Conservation (phyloP, 2,329 filamentous ascomycete species). For the Cladosporium sp. region DNA sequence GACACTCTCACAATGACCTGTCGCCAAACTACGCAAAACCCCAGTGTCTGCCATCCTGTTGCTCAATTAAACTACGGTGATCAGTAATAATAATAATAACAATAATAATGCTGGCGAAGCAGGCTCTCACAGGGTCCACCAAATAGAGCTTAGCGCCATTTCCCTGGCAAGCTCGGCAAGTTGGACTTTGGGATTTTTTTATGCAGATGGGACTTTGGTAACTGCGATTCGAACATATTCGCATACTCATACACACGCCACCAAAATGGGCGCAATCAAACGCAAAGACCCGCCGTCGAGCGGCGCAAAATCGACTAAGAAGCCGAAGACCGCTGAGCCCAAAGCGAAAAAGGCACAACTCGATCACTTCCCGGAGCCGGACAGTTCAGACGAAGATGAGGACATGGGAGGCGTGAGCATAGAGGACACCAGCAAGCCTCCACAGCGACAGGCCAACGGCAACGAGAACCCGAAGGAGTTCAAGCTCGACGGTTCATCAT, state of each 20-base stretch:
- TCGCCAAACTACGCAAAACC: too few species aligned
- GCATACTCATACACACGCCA: neutral
- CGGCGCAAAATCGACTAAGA: conserved; percentile 28
- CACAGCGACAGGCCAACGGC: conserved; percentile 14
- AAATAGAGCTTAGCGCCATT: neutral
- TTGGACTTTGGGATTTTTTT: conserved; percentile 2
- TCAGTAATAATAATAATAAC: too few species aligned
- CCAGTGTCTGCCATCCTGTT: too few species aligned
- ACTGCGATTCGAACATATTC: neutral
- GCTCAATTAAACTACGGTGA: too few species aligned
- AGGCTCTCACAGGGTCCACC: neutral
- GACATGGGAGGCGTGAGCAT: conserved; percentile 4
- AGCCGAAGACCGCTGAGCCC: conserved; percentile 36
- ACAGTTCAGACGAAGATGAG: conserved; percentile 26
- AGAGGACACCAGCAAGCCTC: conserved; percentile 4
- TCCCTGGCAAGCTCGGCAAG: neutral
- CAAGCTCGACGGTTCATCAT: conserved; percentile 55
- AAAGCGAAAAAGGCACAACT: conserved; percentile 19
- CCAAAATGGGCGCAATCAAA: conserved; percentile 35
- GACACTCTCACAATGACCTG: too few species aligned
- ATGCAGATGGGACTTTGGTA: neutral
- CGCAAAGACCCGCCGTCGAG: conserved; percentile 33
- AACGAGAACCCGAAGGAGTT: conserved; percentile 30
- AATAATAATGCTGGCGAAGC: too few species aligned
- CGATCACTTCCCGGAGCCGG: conserved; percentile 18